Conservation (phyloP, 495 filamentous ascomycete species). For the Niebla homalea region DNA sequence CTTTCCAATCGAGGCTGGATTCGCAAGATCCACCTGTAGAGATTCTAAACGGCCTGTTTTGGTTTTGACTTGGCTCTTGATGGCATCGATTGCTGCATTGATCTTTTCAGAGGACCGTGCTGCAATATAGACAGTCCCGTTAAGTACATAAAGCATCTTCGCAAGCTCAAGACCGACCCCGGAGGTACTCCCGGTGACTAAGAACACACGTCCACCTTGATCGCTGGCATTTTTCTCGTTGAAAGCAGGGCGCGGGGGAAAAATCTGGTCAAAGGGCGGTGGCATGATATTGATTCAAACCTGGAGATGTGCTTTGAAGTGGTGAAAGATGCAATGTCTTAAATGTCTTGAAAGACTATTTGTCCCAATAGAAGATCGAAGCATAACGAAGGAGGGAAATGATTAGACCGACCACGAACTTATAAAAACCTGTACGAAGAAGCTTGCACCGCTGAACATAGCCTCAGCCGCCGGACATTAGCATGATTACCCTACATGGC, state of each 20-base stretch:
- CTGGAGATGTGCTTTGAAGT: too few species aligned
- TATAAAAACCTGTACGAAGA: too few species aligned
- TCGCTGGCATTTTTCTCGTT: constrained; percentile 9
- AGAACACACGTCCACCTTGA: constrained; percentile 20
- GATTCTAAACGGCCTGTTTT: background rate
- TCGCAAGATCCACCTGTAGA: constrained; percentile 12
- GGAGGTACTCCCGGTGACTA: constrained; percentile 29
- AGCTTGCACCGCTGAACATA: too few species aligned
- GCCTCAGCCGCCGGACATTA: too few species aligned
- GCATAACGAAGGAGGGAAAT: too few species aligned
- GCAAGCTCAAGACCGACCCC: constrained; percentile 29
- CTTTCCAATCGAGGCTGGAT: constrained; percentile 31
- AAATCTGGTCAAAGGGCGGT: constrained; percentile 3
- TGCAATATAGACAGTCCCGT: constrained; percentile 29
- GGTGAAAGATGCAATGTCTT: too few species aligned
- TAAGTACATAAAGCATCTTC: constrained; percentile 26
- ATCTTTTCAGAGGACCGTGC: background rate
- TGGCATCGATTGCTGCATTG: background rate
- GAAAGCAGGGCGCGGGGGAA: constrained; percentile 10
- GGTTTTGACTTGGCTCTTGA: background rate
- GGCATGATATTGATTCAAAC: background rate
- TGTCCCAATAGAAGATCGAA: too few species aligned
- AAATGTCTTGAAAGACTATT: too few species aligned
- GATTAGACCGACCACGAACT: too few species aligned
- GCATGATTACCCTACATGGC: too few species aligned